Percentiles rank a stretch among this genome's conserved stretches.
Evolutionary conservation across 2,329 filamentous ascomycete species (phyloP).

Genomic region (Paramyrothecium roridum): DNA sequence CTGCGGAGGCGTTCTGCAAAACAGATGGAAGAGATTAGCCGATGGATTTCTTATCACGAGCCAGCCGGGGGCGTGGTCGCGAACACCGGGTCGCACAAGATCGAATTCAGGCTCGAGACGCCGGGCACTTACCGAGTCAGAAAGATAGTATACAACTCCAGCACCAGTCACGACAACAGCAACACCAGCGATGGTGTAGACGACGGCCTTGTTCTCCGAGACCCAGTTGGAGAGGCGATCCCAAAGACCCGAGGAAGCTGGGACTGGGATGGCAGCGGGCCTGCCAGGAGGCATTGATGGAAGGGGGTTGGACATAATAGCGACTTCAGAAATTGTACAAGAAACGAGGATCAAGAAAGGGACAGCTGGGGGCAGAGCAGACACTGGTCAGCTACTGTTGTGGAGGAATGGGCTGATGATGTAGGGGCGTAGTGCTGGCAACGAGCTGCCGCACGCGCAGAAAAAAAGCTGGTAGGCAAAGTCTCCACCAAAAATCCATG

Average conservation of each 20-base stretch:
- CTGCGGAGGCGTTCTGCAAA: constrained; percentile 39
- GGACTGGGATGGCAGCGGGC: constrained; percentile 44
- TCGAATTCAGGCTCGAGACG: not conserved
- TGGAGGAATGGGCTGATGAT: constrained; percentile 26
- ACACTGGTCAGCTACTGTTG: constrained; percentile 3
- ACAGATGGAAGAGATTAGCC: not conserved
- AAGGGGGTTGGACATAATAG: constrained; percentile 41
- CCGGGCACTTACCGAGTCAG: constrained; percentile 45
- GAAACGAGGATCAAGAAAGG: constrained; percentile 8
- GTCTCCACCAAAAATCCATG: constrained; percentile 3
- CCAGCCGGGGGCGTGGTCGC: not conserved
- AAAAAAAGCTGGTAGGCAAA: constrained; percentile 22
- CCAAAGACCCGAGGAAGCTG: constrained; percentile 71
- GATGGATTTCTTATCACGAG: constrained; percentile 2
- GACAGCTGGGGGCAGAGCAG: not conserved
- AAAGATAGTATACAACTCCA: constrained; percentile 88
- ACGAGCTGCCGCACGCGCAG: constrained; percentile 26
- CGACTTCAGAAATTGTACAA: constrained; percentile 14
- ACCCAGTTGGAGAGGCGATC: constrained; percentile 89
- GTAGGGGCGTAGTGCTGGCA: constrained; percentile 21
- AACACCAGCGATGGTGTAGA: constrained; percentile 94
- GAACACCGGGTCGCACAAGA: not conserved
- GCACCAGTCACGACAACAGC: constrained; percentile 88
- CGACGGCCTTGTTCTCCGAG: constrained; percentile 90
- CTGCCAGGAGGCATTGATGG: constrained; percentile 45